Evolutionary conservation across 1,284 basidiomycete species (phyloP), one percentile per base, ranked within the genome.

Genomic region (Wolfiporia cocos): DNA sequence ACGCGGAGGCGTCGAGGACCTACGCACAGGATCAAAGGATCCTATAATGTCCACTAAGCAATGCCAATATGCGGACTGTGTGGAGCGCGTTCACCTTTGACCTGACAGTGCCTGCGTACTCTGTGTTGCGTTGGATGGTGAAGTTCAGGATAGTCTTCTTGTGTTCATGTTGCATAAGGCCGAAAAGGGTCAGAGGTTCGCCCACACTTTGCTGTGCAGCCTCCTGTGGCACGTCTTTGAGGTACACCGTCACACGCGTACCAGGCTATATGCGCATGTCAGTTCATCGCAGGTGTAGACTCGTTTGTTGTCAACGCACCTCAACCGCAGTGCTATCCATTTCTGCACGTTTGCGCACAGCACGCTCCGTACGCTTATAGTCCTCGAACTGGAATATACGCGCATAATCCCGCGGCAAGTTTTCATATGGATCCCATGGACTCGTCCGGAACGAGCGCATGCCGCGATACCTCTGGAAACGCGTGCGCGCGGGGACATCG

Each of bases 381-480:
- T 95, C 91, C 63, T 97, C 93, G 57, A 99, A 98, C 63, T 95
- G 91, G 68, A 98, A 99, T 52, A 98, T 95, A 33, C 87, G 76
- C 0, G 86, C 92, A 58, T 99, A 99, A 58, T 99, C 94, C 41
- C 84, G 65, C 4, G 95, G 96, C 15, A 99, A 71, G 54, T 96
- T 95, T 66, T 99, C 95, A 55, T 92, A 98, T 5, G 95, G 84
- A 62, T 99, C 95, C 95, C 95, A 99, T 17, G 89, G 88, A 55
- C 87, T 92, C 2, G 96, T 98, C 29, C 95, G 76, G 74, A 99
- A 90, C 11, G 88, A 92, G 42, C 85, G 83, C 63, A 99, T 64
- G 1, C 95, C 96, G 43, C 95, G 81, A 64, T 86, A 99, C 26
- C 95, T 78, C 52, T 92, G 90, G 66, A 99, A 98, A 4, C 96